Conservation (phyloP, 129 eudicot species). For the Ambrosia trifida region DNA sequence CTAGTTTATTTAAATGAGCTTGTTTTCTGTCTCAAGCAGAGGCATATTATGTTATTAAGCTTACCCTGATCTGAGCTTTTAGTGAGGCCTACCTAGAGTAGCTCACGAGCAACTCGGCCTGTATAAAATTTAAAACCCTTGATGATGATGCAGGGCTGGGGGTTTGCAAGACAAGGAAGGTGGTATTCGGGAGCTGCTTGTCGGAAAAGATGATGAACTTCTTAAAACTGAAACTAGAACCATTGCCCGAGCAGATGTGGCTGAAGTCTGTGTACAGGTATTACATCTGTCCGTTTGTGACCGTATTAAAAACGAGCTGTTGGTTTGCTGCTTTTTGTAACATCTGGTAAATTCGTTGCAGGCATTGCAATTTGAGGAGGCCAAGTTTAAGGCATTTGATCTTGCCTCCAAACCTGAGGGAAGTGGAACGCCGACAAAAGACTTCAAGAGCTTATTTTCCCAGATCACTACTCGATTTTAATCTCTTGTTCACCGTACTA, state of each 20-base stretch:
- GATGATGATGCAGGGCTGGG: conserved; percentile 65
- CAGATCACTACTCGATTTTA: conserved; percentile 66
- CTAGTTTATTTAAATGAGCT: too few relatives aligned
- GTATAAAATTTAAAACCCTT: background rate
- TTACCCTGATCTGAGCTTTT: too few relatives aligned
- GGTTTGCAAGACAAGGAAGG: conserved; percentile 98
- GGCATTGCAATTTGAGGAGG: conserved; percentile 86
- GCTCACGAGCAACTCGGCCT: too few relatives aligned
- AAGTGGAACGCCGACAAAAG: conserved; percentile 82
- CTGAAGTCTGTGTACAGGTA: conserved; percentile 89
- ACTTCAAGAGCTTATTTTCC: conserved; percentile 74
- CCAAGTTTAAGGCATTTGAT: conserved; percentile 83
- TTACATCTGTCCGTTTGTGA: background rate
- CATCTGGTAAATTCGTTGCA: conserved; percentile 23
- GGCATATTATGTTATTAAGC: too few relatives aligned
- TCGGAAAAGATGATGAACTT: conserved; percentile 94
- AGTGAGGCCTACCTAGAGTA: too few relatives aligned
- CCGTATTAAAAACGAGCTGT: background rate
- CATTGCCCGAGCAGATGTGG: conserved; percentile 87
- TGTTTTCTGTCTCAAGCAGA: too few relatives aligned
- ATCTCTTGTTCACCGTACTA: background rate
- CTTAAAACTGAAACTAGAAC: conserved; percentile 75
- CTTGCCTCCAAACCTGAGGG: conserved; percentile 97
- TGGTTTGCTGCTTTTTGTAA: background rate
- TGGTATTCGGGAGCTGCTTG: conserved; percentile 70